Evolutionary conservation across 2,329 filamentous ascomycete species (phyloP).

Genomic region (Claviceps arundinis): DNA sequence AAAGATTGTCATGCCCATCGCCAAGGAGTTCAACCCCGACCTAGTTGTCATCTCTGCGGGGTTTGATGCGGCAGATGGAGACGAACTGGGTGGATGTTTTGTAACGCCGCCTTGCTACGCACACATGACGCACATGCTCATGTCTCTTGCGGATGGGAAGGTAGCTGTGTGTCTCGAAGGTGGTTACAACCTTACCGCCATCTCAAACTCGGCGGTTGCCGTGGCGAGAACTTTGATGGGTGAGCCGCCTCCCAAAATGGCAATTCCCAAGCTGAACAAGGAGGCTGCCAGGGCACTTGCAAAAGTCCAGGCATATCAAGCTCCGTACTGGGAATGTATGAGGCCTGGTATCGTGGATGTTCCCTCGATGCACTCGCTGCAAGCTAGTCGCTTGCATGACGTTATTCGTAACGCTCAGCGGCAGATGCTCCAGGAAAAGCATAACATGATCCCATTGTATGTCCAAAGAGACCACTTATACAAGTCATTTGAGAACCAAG

Average conservation of each 20-base stretch:
- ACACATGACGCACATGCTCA: constrained; percentile 99
- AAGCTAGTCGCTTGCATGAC: constrained; percentile 58
- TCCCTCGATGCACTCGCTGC: constrained; percentile 35
- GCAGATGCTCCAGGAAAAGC: constrained; percentile 54
- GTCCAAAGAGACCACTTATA: constrained; percentile 63
- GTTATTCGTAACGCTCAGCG: constrained; percentile 68
- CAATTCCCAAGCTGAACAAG: constrained; percentile 41
- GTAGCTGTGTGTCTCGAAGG: constrained; percentile 89
- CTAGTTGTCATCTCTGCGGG: constrained; percentile 90
- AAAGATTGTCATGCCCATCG: constrained; percentile 90
- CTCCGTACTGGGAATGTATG: constrained; percentile 79
- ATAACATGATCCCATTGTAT: constrained; percentile 67
- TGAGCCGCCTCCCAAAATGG: constrained; percentile 61
- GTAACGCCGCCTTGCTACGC: constrained; percentile 86
- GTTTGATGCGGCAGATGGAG: constrained; percentile 89
- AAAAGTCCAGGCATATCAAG: constrained; percentile 46
- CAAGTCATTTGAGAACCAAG: constrained; percentile 73
- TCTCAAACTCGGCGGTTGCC: constrained; percentile 81
- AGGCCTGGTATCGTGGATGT: constrained; percentile 51
- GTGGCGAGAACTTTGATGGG: constrained; percentile 92
- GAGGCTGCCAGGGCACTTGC: constrained; percentile 43
- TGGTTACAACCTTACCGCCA: constrained; percentile 86
- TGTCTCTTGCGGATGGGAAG: constrained; percentile 82
- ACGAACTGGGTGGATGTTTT: constrained; percentile 84
- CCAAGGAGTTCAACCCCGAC: constrained; percentile 84